phyloP scores from a whole-genome alignment of 345 rosid genomes.

The Gossypium sturtianum region DNA sequence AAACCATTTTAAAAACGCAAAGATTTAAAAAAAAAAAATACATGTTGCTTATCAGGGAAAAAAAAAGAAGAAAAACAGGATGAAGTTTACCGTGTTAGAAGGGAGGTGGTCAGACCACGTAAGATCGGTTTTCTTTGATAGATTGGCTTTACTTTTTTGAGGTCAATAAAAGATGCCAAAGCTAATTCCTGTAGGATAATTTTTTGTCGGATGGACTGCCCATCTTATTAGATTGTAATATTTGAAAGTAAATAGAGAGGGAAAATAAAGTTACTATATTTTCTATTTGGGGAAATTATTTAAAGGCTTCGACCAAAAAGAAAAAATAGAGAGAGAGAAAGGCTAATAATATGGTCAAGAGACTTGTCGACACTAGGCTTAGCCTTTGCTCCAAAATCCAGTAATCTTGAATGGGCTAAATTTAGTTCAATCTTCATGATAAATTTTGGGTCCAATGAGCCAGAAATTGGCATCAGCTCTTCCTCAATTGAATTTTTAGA shows the following conservation, averaged over 20 bases:
- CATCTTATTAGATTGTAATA: not conserved
- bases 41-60: too few relatives aligned
- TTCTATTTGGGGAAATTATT: too few relatives aligned
- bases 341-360: too few relatives aligned
- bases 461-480: not conserved
- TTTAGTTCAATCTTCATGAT: not conserved
- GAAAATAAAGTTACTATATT: too few relatives aligned
- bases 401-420: not conserved
- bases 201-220: not conserved
- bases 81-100: not conserved
- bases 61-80: not conserved
- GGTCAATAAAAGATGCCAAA: constrained; percentile 7
- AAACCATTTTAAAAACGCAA: too few relatives aligned
- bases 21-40: too few relatives aligned
- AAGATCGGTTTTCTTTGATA: not conserved
- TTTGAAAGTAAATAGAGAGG: too few relatives aligned
- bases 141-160: not conserved
- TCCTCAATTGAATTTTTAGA: not conserved
- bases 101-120: not conserved
- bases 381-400: too few relatives aligned
- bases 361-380: too few relatives aligned
- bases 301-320: too few relatives aligned
- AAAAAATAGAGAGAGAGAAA: too few relatives aligned
- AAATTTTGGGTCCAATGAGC: not conserved
- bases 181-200: not conserved